Conservation (phyloP, 257 asterid species). For the Nicotiana obtusifolia region DNA sequence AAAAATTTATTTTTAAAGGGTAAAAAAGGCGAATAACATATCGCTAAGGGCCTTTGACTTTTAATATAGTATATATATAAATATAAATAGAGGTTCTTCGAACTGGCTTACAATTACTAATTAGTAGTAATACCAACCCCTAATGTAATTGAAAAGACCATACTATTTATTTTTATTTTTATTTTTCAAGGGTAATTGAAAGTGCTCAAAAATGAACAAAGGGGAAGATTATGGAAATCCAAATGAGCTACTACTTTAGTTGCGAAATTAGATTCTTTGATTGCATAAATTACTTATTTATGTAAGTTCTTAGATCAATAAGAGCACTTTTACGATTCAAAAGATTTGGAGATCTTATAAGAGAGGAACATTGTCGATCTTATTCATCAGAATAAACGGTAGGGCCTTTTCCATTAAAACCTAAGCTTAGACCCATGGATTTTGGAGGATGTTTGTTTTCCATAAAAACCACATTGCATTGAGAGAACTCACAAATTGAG, state of each 20-base stretch:
- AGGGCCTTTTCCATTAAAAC: neutral
- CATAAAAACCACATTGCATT: neutral
- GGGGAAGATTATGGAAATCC: neutral
- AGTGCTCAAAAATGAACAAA: neutral
- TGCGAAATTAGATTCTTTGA: neutral
- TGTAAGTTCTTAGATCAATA: neutral
- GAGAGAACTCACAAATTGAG: neutral
- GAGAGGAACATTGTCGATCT: neutral
- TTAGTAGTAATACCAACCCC: no score
- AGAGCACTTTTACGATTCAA: neutral
- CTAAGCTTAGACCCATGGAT: neutral
- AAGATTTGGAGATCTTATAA: conserved; percentile 9
- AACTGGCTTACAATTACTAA: no score
- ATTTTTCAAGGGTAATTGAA: neutral
- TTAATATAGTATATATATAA: no score
- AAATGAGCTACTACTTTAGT: neutral
- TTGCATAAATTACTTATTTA: neutral
- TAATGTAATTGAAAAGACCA: neutral
- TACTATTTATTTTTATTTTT: neutral
- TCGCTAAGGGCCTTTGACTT: no score
- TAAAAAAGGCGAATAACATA: no score
- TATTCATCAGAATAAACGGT: neutral
- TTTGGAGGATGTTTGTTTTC: neutral
- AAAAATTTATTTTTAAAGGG: no score
- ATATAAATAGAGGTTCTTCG: no score